Evolutionary conservation across 2,329 filamentous ascomycete genomes (phyloP), one percentile per base, ranked within the genome.

Genomic region (Fonsecaea erecta): DNA sequence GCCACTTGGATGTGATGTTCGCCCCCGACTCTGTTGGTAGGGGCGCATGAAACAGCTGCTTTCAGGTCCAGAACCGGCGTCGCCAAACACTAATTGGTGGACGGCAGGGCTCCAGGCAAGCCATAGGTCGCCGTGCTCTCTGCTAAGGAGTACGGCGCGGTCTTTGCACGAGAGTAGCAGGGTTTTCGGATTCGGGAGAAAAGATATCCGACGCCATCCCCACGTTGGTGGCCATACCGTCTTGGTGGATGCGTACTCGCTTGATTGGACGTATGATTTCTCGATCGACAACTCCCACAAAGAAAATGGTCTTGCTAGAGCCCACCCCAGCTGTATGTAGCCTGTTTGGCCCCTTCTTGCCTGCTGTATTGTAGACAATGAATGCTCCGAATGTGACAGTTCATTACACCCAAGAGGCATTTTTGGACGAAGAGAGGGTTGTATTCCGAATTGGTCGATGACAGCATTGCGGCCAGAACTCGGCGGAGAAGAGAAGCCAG

Each of bases 101-200:
- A 24, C 18, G 43, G 8, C 18, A 48, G 43, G 18, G 18, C 43
- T 48, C 26, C 43, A 48, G 43, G 43, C 43, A 24, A 48, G 21
- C 43, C 43, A 48, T 12, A 48, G 8, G 43, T 24, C 43, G 43
- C 43, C 18, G 43, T 24, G 21, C 21, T 43, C 16, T 14, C n/a
- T 48, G 43, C 8, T 26, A 48, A 48, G 43, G 26, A 48, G 18
- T 48, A 48, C 43, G 43, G 43, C 18, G 43, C 43, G 26, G 37
- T 18, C 11, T 48, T 48, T 12, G 43, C 43, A 24, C 21, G 43
- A 24, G 43, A 9, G 7, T 5, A 2, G 30, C 30, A 60, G 48
- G 30, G 26, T 34, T 60, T 60, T 61, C 59, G 51, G 51, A 34
- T 53, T 53, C 59, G 59, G 59, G 59, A 32, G 35, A 43, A 53